Base-by-base conservation (phyloP, 768 basidiomycete genomes). In the Lactarius quietus region DNA sequence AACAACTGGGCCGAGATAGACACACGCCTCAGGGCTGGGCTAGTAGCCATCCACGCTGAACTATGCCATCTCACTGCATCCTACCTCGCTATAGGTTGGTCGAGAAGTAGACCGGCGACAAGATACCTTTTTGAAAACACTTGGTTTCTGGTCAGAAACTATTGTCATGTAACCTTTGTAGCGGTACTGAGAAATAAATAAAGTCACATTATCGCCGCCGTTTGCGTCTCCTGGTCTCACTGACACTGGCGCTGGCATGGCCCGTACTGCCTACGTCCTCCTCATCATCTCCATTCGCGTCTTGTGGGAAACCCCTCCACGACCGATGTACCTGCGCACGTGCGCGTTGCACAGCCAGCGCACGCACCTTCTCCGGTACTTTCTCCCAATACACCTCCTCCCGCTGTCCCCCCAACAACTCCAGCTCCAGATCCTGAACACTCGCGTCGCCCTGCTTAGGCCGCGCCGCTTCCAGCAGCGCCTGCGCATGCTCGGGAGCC, bases 301-400 rank as follows among this genome's bases (percentile, higher is more conserved):
- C 53, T n/a, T 4, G 7, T 54, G 29, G 29, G 8, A 18, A n/a
- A 20, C 29, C 3, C 29, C 52, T 17, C 2, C 31, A 9, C 20
- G 52, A 17, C 33, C 41, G 12, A 35, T 41, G 55, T 26, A 39
- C 39, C 28, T 41, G 26, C 31, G 51, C 31, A 31, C 17, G 45
- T 29, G 80, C 81, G 71, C 78, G 83, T 51, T 79, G 79, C 45
- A 90, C 82, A 0, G 91, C 90, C 68, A 84, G 81, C 56, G 76
- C 73, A 18, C 86, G 78, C 29, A 92, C 80, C 72, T 88, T 91
- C 71, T 87, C 85, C 0, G 92, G 92, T 0, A 93, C 85, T 65
- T 87, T 87, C 61, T 86, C 82, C 92, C 91, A 93, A 70, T 93
- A 93, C 41, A 93, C 61, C 63, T 82, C 83, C 69, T 92, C 91